Percentiles rank a stretch among this genome's conserved stretches.
These are phyloP conservation scores for Phlebopus sp. DNA, from an alignment of 1,284 basidiomycete species.

Conservation along the genomic window DNA sequence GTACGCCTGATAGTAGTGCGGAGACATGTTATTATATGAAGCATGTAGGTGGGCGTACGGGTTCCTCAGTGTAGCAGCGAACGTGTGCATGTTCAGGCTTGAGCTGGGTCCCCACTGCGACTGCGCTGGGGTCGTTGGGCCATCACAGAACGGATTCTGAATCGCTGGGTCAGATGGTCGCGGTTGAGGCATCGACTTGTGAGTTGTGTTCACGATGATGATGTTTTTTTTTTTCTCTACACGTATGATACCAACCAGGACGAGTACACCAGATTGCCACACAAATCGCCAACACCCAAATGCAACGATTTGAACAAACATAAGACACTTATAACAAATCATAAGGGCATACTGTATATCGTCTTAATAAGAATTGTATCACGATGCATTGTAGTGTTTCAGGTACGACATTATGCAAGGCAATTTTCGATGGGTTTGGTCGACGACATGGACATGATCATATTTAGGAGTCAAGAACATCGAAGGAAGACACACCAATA, in stretches of 20 bases:
- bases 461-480: constrained; percentile 31
- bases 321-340: constrained; percentile 18
- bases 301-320: constrained; percentile 8
- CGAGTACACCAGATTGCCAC: no score
- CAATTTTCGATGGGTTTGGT: constrained; percentile 20
- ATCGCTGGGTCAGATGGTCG: neutral
- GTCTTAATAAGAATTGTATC: constrained; percentile 28
- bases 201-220: constrained; percentile 7
- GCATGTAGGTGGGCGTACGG: constrained; percentile 37
- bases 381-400: constrained; percentile 37
- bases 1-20: constrained; percentile 65
- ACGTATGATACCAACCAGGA: no score
- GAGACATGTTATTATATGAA: constrained; percentile 32
- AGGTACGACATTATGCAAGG: constrained; percentile 28
- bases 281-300: constrained; percentile 8
- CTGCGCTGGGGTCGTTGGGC: neutral
- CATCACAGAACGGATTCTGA: neutral
- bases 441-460: constrained; percentile 15
- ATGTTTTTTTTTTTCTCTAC: constrained; percentile 1
- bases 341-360: constrained; percentile 31
- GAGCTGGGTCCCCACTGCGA: neutral
- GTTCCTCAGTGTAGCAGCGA: constrained; percentile 36
- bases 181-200: neutral
- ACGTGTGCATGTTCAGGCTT: constrained; percentile 17
- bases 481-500: constrained; percentile 15